A percentile compares a stretch with the other conserved stretches of the same genome.
These are phyloP conservation scores for Lactifluus hygrophoroides DNA, from an alignment of 768 basidiomycete genomes.

Conservation along the genomic window DNA sequence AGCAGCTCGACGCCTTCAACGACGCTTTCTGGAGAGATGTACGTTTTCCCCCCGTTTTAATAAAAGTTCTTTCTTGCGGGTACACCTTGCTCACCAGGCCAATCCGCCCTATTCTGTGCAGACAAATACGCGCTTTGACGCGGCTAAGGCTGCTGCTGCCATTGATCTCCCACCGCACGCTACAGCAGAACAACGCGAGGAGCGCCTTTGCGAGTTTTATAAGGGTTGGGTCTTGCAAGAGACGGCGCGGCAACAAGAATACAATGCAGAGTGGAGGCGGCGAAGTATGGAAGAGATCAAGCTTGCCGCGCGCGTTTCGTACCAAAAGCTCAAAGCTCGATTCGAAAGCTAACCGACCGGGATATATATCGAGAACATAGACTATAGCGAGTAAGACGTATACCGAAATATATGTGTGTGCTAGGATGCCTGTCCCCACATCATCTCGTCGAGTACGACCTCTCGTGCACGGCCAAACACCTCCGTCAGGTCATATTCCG, in stretches of 20 bases:
- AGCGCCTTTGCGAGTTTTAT: slow-evolving; percentile 68
- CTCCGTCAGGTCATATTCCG: slow-evolving; percentile 46
- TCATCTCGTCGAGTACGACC: slow-evolving; percentile 44
- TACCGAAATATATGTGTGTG: not conserved
- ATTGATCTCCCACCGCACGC: slow-evolving; percentile 44
- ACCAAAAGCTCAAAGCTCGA: slow-evolving; percentile 27
- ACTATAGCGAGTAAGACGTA: not conserved
- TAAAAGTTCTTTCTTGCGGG: not conserved
- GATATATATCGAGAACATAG: not conserved
- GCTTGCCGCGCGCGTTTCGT: slow-evolving; percentile 50
- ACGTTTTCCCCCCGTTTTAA: slow-evolving; percentile 25
- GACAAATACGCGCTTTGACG: slow-evolving; percentile 78
- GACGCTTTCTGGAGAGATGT: slow-evolving; percentile 79
- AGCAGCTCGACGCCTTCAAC: slow-evolving; percentile 67
- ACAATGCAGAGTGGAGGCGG: slow-evolving; percentile 58
- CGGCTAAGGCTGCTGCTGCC: slow-evolving; percentile 52
- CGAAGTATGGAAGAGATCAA: slow-evolving; percentile 49
- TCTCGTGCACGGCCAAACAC: slow-evolving; percentile 57
- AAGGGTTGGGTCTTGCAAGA: slow-evolving; percentile 69
- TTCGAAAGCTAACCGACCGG: slow-evolving; percentile 17
- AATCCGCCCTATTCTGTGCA: slow-evolving; percentile 25
- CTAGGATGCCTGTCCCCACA: slow-evolving; percentile 26
- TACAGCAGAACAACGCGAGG: slow-evolving; percentile 49
- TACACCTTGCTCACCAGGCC: not conserved
- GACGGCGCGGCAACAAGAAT: slow-evolving; percentile 43